These are phyloP conservation scores for Mycotypha africana DNA, from an alignment of 371 early-diverging fungal species.

Conservation along the genomic window DNA sequence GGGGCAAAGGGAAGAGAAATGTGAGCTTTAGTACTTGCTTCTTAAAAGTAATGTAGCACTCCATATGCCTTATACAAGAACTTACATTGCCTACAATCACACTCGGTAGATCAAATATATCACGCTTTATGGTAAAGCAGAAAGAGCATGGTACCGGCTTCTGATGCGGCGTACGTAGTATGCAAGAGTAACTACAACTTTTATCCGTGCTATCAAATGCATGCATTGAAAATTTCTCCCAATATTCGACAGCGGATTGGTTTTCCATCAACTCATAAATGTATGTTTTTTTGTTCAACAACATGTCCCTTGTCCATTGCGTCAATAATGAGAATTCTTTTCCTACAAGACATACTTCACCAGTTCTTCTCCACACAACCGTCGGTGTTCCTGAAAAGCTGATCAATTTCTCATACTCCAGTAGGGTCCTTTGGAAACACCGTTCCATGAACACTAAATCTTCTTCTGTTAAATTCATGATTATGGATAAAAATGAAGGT, in stretches of 20 bases:
- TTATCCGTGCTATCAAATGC: conserved; percentile 88
- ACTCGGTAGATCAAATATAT: conserved; percentile 89
- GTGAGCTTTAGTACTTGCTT: too few species aligned
- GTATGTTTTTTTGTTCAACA: conserved; percentile 72
- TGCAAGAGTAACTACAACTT: conserved; percentile 69
- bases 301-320: conserved; percentile 77
- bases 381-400: conserved; percentile 91
- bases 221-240: conserved; percentile 86
- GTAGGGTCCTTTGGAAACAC: conserved; percentile 84
- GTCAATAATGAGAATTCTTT: conserved; percentile 90
- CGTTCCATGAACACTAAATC: conserved; percentile 92
- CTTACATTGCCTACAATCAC: conserved; percentile 77
- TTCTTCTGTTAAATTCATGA: conserved; percentile 87
- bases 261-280: conserved; percentile 86
- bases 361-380: conserved; percentile 91
- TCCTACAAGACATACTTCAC: conserved; percentile 88
- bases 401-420: conserved; percentile 57
- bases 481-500: conserved; percentile 87
- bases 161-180: conserved; percentile 62
- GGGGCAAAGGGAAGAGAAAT: conserved; percentile 2
- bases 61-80: too few species aligned
- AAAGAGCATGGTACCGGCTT: conserved; percentile 80
- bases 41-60: too few species aligned
- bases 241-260: conserved; percentile 86
- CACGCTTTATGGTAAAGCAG: conserved; percentile 90